Percentiles rank a stretch among this genome's conserved stretches.
These are phyloP conservation scores for Solidago caesia DNA, from an alignment of 129 eudicot genomes.

Conservation along the genomic window DNA sequence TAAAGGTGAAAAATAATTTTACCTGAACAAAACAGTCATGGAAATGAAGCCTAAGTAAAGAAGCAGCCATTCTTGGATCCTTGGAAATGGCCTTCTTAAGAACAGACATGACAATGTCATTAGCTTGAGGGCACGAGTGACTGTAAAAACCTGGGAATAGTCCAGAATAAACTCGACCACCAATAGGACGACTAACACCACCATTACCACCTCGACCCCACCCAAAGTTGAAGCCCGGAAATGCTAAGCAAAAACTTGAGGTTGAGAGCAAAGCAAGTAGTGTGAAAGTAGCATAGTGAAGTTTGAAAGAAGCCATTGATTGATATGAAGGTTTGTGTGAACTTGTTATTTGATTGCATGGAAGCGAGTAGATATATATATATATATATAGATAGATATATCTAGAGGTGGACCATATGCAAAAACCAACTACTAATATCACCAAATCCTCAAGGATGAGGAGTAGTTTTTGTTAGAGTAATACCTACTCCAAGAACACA, in stretches of 20 bases:
- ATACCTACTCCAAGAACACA: slow-evolving; percentile 64
- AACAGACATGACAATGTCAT: slow-evolving; percentile 83
- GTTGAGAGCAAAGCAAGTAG: slow-evolving; percentile 41
- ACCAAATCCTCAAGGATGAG: slow-evolving; percentile 47
- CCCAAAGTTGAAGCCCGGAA: slow-evolving; percentile 52
- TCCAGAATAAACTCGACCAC: slow-evolving; percentile 34
- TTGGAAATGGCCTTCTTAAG: slow-evolving; percentile 59
- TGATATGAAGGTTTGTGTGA: slow-evolving; percentile 12
- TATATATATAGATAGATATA: slow-evolving; percentile 12
- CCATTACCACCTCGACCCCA: slow-evolving; percentile 42
- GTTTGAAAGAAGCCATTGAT: slow-evolving; percentile 55
- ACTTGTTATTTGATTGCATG: slow-evolving; percentile 20
- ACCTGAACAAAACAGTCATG: slow-evolving; percentile 96
- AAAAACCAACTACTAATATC: slow-evolving; percentile 47
- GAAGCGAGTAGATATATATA: slow-evolving; percentile 16
- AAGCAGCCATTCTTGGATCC: slow-evolving; percentile 84
- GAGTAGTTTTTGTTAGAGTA: slow-evolving; percentile 49
- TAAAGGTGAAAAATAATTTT: not conserved
- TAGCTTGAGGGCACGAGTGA: slow-evolving; percentile 85
- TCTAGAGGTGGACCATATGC: slow-evolving; percentile 24
- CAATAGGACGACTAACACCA: slow-evolving; percentile 28
- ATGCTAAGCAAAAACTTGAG: slow-evolving; percentile 40
- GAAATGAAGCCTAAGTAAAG: slow-evolving; percentile 91
- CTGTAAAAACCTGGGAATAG: slow-evolving; percentile 67
- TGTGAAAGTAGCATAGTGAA: slow-evolving; percentile 32